A percentile compares a stretch with the other conserved stretches of the same genome.
Evolutionary conservation across 2,329 filamentous ascomycete species (phyloP).

Genomic region (Gliomastix tumulicola): DNA sequence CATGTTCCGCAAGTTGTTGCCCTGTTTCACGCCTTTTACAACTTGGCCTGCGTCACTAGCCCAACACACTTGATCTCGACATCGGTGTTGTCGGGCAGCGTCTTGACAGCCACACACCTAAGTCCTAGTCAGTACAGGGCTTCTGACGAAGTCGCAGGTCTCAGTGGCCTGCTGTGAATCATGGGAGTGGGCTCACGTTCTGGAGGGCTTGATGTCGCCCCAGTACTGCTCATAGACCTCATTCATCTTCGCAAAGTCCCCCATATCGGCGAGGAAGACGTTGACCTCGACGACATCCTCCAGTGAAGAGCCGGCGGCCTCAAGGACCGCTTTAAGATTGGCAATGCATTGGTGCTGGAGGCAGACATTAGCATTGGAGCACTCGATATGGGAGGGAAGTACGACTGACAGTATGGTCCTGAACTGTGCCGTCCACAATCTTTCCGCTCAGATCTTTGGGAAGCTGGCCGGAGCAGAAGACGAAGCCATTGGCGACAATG

Average conservation of each 20-base stretch:
- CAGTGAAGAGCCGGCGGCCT: conserved; percentile 59
- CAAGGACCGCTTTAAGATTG: conserved; percentile 63
- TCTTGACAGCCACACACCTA: conserved; percentile 27
- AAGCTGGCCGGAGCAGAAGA: conserved; percentile 68
- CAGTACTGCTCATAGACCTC: conserved; percentile 66
- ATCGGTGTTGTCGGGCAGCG: conserved; percentile 21
- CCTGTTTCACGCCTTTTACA: too few species aligned
- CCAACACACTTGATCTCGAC: conserved; percentile 27
- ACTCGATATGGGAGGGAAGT: not conserved
- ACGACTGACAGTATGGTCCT: conserved; percentile 49
- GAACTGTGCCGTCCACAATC: conserved; percentile 56
- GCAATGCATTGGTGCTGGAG: conserved; percentile 55
- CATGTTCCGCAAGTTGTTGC: too few species aligned
- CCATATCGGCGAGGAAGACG: conserved; percentile 69
- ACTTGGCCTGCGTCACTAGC: too few species aligned
- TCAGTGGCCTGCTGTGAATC: too few species aligned
- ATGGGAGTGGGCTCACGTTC: too few species aligned
- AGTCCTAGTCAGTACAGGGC: too few species aligned
- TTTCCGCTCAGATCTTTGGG: conserved; percentile 55
- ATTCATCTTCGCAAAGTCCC: conserved; percentile 70
- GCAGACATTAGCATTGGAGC: not conserved
- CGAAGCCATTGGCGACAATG: conserved; percentile 59
- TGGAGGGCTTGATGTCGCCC: conserved; percentile 37
- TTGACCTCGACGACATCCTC: conserved; percentile 65
- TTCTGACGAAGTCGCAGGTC: too few species aligned